Conservation (phyloP, 192 early-diverging fungal species). For the Chytriomyces sp. region DNA sequence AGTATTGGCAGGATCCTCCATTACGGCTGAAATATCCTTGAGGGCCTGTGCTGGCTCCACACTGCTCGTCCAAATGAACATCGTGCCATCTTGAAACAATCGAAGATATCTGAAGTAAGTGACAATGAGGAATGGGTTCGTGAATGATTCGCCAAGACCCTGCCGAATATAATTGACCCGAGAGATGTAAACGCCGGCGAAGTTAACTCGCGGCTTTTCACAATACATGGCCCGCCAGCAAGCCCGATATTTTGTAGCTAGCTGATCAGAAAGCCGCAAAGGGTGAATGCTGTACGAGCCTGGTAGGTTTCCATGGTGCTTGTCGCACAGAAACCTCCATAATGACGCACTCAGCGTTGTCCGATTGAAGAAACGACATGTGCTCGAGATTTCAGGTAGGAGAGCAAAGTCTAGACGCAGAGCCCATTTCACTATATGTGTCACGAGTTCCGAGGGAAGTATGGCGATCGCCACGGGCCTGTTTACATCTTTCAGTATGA, state of each 20-base stretch:
- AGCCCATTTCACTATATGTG: slow-evolving; percentile 11
- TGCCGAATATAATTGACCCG: slow-evolving; percentile 33
- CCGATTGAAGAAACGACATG: slow-evolving; percentile 12
- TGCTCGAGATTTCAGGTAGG: slow-evolving; percentile 18
- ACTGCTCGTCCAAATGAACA: slow-evolving; percentile 28
- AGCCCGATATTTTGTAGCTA: neutral
- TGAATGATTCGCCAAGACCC: slow-evolving; percentile 24
- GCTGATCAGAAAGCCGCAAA: neutral
- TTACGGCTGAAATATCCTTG: slow-evolving; percentile 12
- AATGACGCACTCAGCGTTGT: neutral
- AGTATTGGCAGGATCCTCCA: neutral
- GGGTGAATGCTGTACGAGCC: neutral
- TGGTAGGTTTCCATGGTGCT: neutral
- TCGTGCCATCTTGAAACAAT: slow-evolving; percentile 24
- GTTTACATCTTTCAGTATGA: slow-evolving; percentile 9
- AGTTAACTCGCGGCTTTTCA: slow-evolving; percentile 19
- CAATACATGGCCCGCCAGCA: slow-evolving; percentile 27
- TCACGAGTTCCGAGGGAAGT: slow-evolving; percentile 21
- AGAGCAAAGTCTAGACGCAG: slow-evolving; percentile 18
- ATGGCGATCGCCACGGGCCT: neutral
- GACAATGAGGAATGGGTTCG: slow-evolving; percentile 29
- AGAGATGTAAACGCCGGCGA: slow-evolving; percentile 30
- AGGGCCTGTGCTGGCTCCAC: slow-evolving; percentile 24
- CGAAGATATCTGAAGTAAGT: slow-evolving; percentile 32
- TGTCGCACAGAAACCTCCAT: slow-evolving; percentile 20